Conservation (phyloP, 768 basidiomycete genomes). For the Psilocybe azurescens region DNA sequence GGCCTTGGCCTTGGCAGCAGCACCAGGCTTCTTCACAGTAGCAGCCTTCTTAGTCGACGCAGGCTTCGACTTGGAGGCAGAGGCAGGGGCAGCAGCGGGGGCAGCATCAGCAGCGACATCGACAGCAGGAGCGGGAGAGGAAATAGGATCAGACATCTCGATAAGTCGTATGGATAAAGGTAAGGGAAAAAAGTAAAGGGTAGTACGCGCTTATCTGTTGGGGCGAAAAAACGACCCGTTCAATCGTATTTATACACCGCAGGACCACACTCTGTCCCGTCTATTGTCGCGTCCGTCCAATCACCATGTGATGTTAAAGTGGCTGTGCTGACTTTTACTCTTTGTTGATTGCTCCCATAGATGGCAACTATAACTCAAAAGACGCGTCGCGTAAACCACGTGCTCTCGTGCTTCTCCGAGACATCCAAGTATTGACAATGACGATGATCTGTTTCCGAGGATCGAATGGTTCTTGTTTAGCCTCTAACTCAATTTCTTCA, state of each 20-base stretch:
- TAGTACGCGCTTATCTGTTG: neutral
- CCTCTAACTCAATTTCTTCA: no score
- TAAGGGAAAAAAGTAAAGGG: no score
- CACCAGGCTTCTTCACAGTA: constrained; percentile 22
- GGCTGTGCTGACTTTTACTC: constrained; percentile 45
- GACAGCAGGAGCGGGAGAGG: constrained; percentile 14
- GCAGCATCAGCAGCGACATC: constrained; percentile 6
- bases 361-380: neutral
- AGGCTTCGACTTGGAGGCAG: constrained; percentile 22
- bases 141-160: constrained; percentile 8
- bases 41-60: constrained; percentile 22
- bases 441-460: no score
- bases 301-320: constrained; percentile 27
- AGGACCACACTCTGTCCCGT: neutral
- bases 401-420: neutral
- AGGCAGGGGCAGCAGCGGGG: constrained; percentile 10
- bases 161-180: no score
- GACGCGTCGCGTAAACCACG: constrained; percentile 21
- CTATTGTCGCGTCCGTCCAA: constrained; percentile 14
- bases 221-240: neutral
- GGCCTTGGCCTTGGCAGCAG: constrained; percentile 26
- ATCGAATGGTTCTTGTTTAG: no score
- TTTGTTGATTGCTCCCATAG: constrained; percentile 40
- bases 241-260: constrained; percentile 36
- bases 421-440: no score